phyloP scores from a whole-genome alignment of 1,284 basidiomycete genomes.

The Pterula multifida region DNA sequence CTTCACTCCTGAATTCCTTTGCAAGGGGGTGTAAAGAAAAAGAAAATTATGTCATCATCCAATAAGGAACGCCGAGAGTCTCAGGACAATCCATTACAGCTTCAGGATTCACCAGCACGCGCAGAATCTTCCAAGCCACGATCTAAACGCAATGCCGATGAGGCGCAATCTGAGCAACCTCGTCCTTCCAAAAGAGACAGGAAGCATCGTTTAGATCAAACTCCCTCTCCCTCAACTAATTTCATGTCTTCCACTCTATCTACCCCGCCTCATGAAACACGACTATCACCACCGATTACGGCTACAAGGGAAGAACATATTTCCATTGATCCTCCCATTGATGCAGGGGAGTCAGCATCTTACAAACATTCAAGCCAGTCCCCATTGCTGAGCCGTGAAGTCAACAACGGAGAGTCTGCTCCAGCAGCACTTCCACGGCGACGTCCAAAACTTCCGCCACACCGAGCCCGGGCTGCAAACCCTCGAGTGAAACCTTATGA shows the following conservation, averaged over 20 bases:
- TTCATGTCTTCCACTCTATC: background rate
- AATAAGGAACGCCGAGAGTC: too few species aligned
- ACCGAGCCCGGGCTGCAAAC: slow-evolving; percentile 34
- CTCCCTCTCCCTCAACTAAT: background rate
- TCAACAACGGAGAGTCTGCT: background rate
- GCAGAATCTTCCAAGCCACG: too few species aligned
- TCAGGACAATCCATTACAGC: too few species aligned
- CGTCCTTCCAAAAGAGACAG: background rate
- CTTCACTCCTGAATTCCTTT: background rate
- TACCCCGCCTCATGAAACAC: background rate
- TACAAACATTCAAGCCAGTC: slow-evolving; percentile 1
- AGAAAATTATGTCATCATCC: background rate
- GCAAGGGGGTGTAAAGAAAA: background rate
- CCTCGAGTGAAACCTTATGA: slow-evolving; percentile 41
- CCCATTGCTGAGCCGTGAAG: background rate
- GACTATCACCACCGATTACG: too few species aligned
- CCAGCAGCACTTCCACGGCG: background rate
- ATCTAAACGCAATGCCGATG: too few species aligned
- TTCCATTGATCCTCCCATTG: background rate
- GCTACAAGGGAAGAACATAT: too few species aligned
- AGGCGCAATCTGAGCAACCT: background rate
- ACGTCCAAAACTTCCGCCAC: slow-evolving; percentile 21
- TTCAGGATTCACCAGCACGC: too few species aligned
- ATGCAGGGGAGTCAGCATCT: background rate
- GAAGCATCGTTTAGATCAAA: background rate